Conservation (phyloP, 192 early-diverging fungal species). For the Haplosporangium gracile region DNA sequence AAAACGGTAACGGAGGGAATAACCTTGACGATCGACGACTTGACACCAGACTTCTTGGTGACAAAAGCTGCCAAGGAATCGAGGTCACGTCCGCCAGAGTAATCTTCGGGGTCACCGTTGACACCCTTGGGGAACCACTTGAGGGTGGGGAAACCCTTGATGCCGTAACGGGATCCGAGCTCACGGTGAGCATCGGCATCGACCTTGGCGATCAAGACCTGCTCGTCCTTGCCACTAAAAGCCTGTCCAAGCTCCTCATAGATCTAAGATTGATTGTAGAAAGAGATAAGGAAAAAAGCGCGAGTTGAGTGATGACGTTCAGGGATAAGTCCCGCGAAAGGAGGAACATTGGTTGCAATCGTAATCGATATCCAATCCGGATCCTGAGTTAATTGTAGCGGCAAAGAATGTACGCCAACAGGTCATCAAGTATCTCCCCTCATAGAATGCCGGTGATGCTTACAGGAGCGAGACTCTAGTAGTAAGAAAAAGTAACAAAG, state of each 20-base stretch:
- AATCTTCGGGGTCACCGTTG: slow-evolving; percentile 80
- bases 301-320: slow-evolving; percentile 21
- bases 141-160: slow-evolving; percentile 91
- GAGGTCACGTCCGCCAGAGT: slow-evolving; percentile 86
- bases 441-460: not conserved
- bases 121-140: slow-evolving; percentile 94
- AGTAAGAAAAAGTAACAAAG: slow-evolving; percentile 1
- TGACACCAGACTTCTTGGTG: slow-evolving; percentile 83
- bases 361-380: not conserved
- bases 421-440: not conserved
- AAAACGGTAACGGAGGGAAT: slow-evolving; percentile 78
- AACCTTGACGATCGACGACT: slow-evolving; percentile 78
- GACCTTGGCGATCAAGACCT: slow-evolving; percentile 91
- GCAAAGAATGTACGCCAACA: not conserved
- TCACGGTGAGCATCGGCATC: slow-evolving; percentile 90
- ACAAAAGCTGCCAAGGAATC: slow-evolving; percentile 83
- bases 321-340: not conserved
- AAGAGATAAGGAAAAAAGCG: not conserved
- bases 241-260: slow-evolving; percentile 88
- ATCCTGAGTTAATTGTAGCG: not conserved
- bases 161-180: slow-evolving; percentile 80
- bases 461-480: slow-evolving; percentile 56
- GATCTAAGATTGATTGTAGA: slow-evolving; percentile 23
- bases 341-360: not conserved
- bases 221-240: slow-evolving; percentile 77